Conservation (phyloP, 441 rosid species). For the Manihot esculenta region DNA sequence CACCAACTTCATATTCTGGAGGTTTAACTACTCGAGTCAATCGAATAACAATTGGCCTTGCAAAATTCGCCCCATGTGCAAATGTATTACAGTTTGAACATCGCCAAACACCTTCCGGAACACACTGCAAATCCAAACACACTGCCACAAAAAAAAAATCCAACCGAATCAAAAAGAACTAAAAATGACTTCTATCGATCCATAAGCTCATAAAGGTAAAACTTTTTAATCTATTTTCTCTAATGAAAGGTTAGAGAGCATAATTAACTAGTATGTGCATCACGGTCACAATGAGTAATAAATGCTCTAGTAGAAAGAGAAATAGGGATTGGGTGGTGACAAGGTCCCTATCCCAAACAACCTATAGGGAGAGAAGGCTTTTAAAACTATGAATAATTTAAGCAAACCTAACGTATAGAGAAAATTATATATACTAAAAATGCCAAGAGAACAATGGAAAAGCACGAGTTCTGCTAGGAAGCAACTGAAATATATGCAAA, state of each 20-base stretch:
- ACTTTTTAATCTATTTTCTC: background rate
- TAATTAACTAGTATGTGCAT: no score
- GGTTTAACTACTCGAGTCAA: slow-evolving; percentile 68
- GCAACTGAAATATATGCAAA: background rate
- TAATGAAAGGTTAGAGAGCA: background rate
- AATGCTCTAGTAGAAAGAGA: background rate
- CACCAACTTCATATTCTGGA: slow-evolving; percentile 79
- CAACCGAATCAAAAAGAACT: slow-evolving; percentile 19
- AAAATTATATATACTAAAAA: background rate
- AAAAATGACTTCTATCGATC: background rate
- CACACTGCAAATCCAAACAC: slow-evolving; percentile 61
- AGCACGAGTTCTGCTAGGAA: background rate
- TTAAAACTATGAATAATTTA: background rate
- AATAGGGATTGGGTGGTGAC: background rate
- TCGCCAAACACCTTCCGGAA: slow-evolving; percentile 73
- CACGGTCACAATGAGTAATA: no score
- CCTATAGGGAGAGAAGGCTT: no score
- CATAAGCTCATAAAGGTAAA: background rate
- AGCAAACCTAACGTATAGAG: background rate
- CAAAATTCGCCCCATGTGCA: slow-evolving; percentile 41
- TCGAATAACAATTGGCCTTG: slow-evolving; percentile 58
- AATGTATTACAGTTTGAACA: slow-evolving; percentile 69
- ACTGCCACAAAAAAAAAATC: slow-evolving; percentile 51
- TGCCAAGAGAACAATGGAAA: background rate
- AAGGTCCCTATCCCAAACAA: no score